These are phyloP conservation scores for Fragilaria crotonensis DNA, from an alignment of 108 stramenopile species.

Conservation along the genomic window DNA sequence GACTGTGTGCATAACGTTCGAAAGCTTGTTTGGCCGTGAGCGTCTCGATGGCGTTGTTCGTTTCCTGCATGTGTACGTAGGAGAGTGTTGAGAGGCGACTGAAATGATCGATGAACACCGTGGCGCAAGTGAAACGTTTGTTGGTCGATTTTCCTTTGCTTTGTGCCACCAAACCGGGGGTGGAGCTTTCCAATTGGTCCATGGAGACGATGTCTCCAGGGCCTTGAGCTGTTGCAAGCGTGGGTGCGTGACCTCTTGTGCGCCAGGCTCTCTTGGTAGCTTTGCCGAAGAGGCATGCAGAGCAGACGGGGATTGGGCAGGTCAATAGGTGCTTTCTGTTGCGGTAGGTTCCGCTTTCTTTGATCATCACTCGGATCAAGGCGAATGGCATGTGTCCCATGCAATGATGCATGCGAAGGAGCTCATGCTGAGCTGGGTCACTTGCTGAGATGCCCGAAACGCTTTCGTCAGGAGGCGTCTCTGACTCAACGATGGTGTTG, in stretches of 20 bases:
- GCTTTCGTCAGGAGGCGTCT: too few relatives aligned
- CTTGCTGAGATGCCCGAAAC: too few relatives aligned
- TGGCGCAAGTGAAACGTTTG: slow-evolving; percentile 17
- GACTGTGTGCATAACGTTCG: slow-evolving; percentile 13
- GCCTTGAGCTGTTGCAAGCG: not conserved
- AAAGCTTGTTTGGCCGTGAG: slow-evolving; percentile 26
- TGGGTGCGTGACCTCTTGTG: not conserved
- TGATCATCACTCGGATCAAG: too few relatives aligned
- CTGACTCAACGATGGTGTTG: too few relatives aligned
- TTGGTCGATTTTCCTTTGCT: slow-evolving; percentile 24
- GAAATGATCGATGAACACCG: slow-evolving; percentile 42
- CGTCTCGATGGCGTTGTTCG: slow-evolving; percentile 22
- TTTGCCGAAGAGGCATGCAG: slow-evolving; percentile 21
- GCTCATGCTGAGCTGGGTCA: too few relatives aligned
- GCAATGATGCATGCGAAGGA: too few relatives aligned
- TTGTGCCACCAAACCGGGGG: slow-evolving; percentile 42
- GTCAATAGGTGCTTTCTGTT: too few relatives aligned
- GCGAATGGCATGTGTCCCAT: too few relatives aligned
- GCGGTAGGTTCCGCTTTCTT: too few relatives aligned
- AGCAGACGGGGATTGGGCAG: slow-evolving; percentile 15
- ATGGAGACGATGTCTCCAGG: slow-evolving; percentile 35
- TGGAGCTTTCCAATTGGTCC: slow-evolving; percentile 31
- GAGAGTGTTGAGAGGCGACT: not conserved
- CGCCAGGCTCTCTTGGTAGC: slow-evolving; percentile 19
- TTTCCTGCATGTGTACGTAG: slow-evolving; percentile 24